Percentiles rank a stretch among this genome's conserved stretches.
Evolutionary conservation across 768 basidiomycete species (phyloP).

Genomic region (Suillus luteus): DNA sequence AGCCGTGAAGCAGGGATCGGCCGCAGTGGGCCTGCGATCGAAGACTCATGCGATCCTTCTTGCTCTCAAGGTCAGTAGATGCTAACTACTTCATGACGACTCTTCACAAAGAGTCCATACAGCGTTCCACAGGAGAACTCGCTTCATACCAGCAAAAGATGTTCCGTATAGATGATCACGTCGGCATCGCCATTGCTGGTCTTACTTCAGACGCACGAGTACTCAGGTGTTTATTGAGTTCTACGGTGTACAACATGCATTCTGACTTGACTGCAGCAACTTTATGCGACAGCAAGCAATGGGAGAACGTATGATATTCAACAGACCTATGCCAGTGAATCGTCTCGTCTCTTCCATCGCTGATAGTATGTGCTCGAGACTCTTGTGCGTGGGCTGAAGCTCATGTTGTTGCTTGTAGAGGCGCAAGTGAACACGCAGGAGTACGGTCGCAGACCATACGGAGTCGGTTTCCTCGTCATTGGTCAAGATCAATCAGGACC

Average conservation of each 20-base stretch:
- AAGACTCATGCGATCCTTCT: slow-evolving; percentile 93
- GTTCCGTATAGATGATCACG: slow-evolving; percentile 99
- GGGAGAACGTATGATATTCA: slow-evolving; percentile 92
- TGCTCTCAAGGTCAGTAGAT: slow-evolving; percentile 77
- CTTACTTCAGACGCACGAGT: slow-evolving; percentile 98
- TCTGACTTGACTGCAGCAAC: slow-evolving; percentile 58
- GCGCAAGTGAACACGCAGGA: slow-evolving; percentile 99
- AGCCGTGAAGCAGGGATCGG: slow-evolving; percentile 99
- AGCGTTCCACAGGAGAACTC: slow-evolving; percentile 97
- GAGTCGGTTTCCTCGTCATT: slow-evolving; percentile 97
- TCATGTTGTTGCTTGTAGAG: slow-evolving; percentile 51
- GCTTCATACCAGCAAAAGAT: slow-evolving; percentile 99
- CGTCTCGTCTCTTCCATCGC: slow-evolving; percentile 92
- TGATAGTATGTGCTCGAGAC: slow-evolving; percentile 67
- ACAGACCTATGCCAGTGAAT: slow-evolving; percentile 91
- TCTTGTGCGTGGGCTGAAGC: background rate
- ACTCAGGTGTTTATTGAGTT: slow-evolving; percentile 59
- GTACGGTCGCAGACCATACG: slow-evolving; percentile 96
- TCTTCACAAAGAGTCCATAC: slow-evolving; percentile 12
- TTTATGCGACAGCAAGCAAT: slow-evolving; percentile 99
- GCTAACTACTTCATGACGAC: background rate
- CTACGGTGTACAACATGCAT: slow-evolving; percentile 1
- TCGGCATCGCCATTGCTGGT: slow-evolving; percentile 99
- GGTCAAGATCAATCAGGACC: slow-evolving; percentile 96
- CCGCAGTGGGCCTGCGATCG: slow-evolving; percentile 94